Base-by-base conservation (phyloP, 352 stramenopile genomes). In the Pythium grandisporangium region DNA sequence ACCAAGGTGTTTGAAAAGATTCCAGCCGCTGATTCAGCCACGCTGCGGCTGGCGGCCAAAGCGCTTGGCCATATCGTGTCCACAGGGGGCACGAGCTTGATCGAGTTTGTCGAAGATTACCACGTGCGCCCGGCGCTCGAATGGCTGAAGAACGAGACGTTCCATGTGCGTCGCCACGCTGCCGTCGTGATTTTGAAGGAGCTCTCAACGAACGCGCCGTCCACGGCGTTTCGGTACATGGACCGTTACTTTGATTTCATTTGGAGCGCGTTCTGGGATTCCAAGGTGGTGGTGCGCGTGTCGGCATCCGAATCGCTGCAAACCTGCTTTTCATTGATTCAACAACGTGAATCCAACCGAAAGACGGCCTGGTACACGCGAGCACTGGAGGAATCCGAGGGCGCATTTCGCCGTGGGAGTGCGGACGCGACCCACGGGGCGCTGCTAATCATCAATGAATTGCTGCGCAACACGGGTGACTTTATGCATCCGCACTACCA, bases 241-340 rank as follows among this genome's bases (percentile, higher is more conserved):
- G 81, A 93, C 51, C 80, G 74, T 48, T 93, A 90, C 63, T 93
- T 93, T 51, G 81, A 93, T 57, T 81, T 87, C 34, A 91, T 92
- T 51, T 93, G 81, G 81, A 92, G 78, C 55, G 81, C 75, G 8
- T 92, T 93, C 60, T 88, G 81, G 73, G 81, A 93, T 63, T 54
- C 66, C 7, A 87, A 81, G 43, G 45, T 89, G 17, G 70, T 80
- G 8, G 79, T 89, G 40, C 63, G 80, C 30, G 76, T 90, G 41
- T 87, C 73, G 45, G 77, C 81, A 5, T 84, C 71, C 40, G 78
- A 92, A 45, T 90, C 78, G 24, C 48, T 93, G 30, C 78, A 92
- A 58, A 82, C 78, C 23, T 88, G 72, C 50, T 89, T 93, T 37
- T 84, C 76, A 51, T 61, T 93, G 16, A 89, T 93, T 37, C 81